Base-by-base conservation (phyloP, 2,329 filamentous ascomycete species). In the Fusarium solani-melongenae region DNA sequence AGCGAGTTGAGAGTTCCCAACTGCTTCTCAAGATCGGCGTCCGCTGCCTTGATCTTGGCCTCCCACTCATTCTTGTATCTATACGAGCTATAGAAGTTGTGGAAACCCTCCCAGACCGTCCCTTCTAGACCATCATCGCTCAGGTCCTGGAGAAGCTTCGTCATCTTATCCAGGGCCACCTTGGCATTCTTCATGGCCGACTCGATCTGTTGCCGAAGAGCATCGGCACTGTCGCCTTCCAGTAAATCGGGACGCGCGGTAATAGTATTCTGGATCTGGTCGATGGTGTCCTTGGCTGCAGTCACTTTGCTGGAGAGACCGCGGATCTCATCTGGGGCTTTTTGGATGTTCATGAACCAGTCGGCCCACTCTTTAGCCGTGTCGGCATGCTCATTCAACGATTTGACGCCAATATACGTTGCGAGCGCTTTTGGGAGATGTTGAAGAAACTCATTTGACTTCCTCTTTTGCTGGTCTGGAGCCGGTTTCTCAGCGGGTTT, bases 11-110 rank as follows among this genome's bases (percentile, higher is more conserved):
- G 63, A 12, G 62, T 67, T 0, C 68, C 71, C 22, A 82, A 29
- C 46, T 82, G 78, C 51, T 75, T 79, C 49, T 82, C 77, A 27
- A 82, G 66, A 1, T 79, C 76, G 0, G 58, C 72, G 59, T 82
- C 79, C 4, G 80, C 78, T 15, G 73, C 41, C 49, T 79, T 78
- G 1, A 82, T 75, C 70, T 81, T 80, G n/a, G 74, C 76, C 31
- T 80, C 77, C 66, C 78, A 81, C 62, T 80, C 77, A 22, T 78
- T 71, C 63, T 80, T 81, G 10, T 82, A 82, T 31, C 70, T 76
- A 51, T 81, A 82, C 49, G 80, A 82, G 27, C 77, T 77, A 70
- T 81, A 82, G 49, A 81, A 81, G n/a, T 79, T 75, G 24, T 79
- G 72, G 3, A 82, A 55, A 0, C 78, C 69, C 0, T 71, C 71